Conservation (phyloP, 352 stramenopile genomes). For the Phytophthora niederhauseri region DNA sequence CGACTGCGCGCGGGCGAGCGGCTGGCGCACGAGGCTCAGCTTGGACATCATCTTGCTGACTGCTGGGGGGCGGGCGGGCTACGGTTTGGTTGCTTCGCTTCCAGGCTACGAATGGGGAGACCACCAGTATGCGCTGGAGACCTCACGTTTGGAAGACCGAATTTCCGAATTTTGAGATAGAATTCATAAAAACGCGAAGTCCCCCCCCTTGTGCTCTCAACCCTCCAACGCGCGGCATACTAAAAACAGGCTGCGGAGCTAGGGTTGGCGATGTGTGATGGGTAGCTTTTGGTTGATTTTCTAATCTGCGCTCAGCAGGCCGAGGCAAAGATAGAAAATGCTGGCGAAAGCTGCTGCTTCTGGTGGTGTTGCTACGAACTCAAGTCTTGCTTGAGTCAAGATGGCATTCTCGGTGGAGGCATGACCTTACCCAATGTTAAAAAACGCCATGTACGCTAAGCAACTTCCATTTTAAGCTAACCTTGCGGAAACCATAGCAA, state of each 20-base stretch:
- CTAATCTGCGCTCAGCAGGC: background rate
- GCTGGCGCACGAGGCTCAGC: conserved; percentile 52
- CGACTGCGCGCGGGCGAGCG: conserved; percentile 76
- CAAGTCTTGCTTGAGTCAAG: too few relatives aligned
- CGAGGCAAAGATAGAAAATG: background rate
- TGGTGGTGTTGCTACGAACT: conserved; percentile 10
- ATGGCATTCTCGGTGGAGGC: too few relatives aligned
- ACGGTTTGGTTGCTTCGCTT: conserved; percentile 23
- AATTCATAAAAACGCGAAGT: conserved; percentile 20
- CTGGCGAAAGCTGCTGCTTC: background rate
- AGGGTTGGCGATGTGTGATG: background rate
- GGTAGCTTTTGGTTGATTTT: background rate
- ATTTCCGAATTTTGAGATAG: conserved; percentile 21
- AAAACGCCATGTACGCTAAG: too few relatives aligned
- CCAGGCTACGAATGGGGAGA: conserved; percentile 49
- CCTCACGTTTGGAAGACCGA: conserved; percentile 33
- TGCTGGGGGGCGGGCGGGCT: conserved; percentile 9
- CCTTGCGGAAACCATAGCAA: too few relatives aligned
- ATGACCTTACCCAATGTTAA: too few relatives aligned
- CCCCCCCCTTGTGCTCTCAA: conserved; percentile 7
- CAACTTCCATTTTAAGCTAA: too few relatives aligned
- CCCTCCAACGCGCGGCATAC: conserved; percentile 18
- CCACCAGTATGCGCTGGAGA: conserved; percentile 26
- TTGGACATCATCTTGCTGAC: conserved; percentile 67
- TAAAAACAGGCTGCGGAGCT: conserved; percentile 25